Base-by-base conservation (phyloP, 2,329 filamentous ascomycete species). In the Colletotrichum graminicola region DNA sequence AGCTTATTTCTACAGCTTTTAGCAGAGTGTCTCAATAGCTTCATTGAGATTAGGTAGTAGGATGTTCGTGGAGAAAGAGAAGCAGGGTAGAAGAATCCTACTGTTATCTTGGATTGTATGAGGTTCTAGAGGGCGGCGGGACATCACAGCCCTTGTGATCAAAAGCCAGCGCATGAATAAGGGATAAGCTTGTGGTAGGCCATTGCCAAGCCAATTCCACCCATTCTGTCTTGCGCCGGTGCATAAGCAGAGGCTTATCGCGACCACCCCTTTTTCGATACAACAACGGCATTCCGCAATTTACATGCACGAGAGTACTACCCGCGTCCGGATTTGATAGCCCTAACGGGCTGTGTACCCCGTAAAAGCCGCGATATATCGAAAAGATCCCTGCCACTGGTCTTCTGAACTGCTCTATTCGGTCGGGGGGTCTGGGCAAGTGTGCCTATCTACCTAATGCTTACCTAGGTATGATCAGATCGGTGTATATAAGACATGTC, bases 321-420 rank as follows among this genome's bases (percentile, higher is more conserved):
- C 43, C 57, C 64, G 62, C 57, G 56, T 67, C 63, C n/a, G 5
- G 26, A 34, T 57, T 54, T 14, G 10, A n/a, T 57, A 43, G 41
- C 54, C 36, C 21, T 43, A 32, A 71, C 26, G 51, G 32, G 52
- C 21, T 29, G 11, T 47, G 41, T 32, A 54, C 64, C 68, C 68
- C 29, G 36, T 57, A 62, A n/a, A 18, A 12, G 32, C 12, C 14
- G 16, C 23, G 18, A 26, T 45, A 41, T 43, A 14, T 8, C 5
- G 29, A 67, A 32, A 45, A 36, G 43, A 62, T 10, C 68, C 68
- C 34, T 34, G 57, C 59, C 45, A 16, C 5, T 52, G 8, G 1
- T 18, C 43, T 59, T 1, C 10, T n/a, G 34, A 63, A 47, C 65
- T 71, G 59, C 68, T 65, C 41, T 23, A 71, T 71, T 54, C 51